Conservation (phyloP, 768 basidiomycete species). For the Fomitopsis serialis region DNA sequence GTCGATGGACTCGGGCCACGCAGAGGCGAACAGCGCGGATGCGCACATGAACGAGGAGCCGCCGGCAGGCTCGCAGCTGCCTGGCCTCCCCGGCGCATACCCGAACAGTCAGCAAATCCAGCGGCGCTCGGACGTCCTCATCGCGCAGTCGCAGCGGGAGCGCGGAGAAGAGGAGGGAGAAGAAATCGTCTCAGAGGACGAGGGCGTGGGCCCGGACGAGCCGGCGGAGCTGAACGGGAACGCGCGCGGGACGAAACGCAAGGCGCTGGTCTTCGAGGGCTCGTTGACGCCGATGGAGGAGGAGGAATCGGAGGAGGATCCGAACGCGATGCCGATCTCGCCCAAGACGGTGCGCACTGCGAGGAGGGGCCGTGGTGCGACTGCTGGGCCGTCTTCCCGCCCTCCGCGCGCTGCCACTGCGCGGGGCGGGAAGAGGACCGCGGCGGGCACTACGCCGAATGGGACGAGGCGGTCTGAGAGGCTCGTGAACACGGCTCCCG, state of each 20-base stretch:
- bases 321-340: background rate
- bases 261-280: constrained; percentile 19
- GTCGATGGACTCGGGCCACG: background rate
- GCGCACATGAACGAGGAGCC: constrained; percentile 7
- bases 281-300: constrained; percentile 17
- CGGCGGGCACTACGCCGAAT: background rate
- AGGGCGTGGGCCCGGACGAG: constrained; percentile 13
- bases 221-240: constrained; percentile 4
- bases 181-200: constrained; percentile 31
- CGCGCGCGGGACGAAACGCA: constrained; percentile 30
- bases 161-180: constrained; percentile 27
- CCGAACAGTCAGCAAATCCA: constrained; percentile 6
- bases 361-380: background rate
- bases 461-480: background rate
- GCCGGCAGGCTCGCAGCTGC: background rate
- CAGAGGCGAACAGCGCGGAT: background rate
- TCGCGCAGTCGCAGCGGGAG: constrained; percentile 28
- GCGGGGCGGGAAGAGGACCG: background rate
- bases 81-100: constrained; percentile 3
- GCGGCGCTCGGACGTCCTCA: constrained; percentile 15
- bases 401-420: background rate
- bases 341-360: background rate
- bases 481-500: background rate
- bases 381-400: background rate
- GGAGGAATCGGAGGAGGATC: constrained; percentile 12